Conservation (phyloP, 2,329 filamentous ascomycete species). For the Fusarium paranaense region DNA sequence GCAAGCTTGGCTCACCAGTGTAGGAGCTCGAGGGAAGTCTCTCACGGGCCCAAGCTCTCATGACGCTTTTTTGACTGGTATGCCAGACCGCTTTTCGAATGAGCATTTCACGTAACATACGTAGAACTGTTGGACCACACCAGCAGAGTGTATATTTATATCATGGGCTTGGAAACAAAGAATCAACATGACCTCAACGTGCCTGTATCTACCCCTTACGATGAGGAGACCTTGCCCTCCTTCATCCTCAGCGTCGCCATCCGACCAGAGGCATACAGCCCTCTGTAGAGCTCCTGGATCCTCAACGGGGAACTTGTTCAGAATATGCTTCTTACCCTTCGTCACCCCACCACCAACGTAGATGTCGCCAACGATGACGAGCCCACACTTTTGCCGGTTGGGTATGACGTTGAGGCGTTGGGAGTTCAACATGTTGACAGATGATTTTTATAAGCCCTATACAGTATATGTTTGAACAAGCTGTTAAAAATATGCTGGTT, state of each 20-base stretch:
- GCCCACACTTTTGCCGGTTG: not conserved
- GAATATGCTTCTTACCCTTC: not conserved
- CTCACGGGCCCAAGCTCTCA: too few species aligned
- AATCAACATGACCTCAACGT: not conserved
- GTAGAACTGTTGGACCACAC: too few species aligned
- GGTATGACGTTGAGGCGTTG: not conserved
- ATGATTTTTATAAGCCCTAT: not conserved
- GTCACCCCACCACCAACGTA: slow-evolving; percentile 9
- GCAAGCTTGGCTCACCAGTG: too few species aligned
- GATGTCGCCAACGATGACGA: slow-evolving; percentile 38
- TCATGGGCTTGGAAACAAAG: not conserved
- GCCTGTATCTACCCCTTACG: not conserved
- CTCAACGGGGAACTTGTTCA: not conserved
- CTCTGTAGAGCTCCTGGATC: not conserved
- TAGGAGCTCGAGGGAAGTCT: too few species aligned
- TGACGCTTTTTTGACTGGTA: too few species aligned
- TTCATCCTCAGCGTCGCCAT: not conserved
- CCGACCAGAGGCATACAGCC: not conserved
- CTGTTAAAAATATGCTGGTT: not conserved
- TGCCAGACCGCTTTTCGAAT: too few species aligned
- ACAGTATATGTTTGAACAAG: not conserved
- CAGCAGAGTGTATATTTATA: not conserved
- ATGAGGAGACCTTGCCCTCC: not conserved
- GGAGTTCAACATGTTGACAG: not conserved
- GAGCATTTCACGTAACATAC: too few species aligned